phyloP scores from a whole-genome alignment of 495 filamentous ascomycete genomes.

The Amphirosellinia nigrospora region DNA sequence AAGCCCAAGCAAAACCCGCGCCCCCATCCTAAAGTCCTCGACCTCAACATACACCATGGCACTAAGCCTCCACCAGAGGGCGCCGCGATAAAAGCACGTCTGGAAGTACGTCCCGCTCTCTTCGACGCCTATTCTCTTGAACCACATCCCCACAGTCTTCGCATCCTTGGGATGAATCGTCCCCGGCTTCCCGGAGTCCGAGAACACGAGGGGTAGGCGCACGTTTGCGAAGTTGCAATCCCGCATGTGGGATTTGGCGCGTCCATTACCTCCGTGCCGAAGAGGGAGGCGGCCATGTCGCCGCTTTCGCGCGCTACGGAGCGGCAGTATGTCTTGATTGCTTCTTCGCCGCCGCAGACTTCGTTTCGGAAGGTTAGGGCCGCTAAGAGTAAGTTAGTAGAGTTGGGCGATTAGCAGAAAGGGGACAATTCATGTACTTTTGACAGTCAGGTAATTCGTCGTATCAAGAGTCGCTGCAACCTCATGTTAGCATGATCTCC shows the following conservation, averaged over 20 bases:
- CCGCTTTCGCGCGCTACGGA: conserved; percentile 63
- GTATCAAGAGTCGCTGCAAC: conserved; percentile 14
- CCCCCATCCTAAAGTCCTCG: conserved; percentile 70
- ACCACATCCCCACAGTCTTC: conserved; percentile 26
- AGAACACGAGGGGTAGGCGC: conserved; percentile 63
- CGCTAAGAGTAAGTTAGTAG: conserved; percentile 41
- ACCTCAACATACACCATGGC: conserved; percentile 74
- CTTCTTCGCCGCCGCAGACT: conserved; percentile 73
- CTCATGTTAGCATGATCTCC: neutral
- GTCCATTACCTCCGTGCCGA: conserved; percentile 74
- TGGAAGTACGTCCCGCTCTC: conserved; percentile 37
- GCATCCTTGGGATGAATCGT: conserved; percentile 28
- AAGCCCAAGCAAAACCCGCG: conserved; percentile 58
- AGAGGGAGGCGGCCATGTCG: conserved; percentile 55
- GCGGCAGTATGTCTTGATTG: conserved; percentile 64
- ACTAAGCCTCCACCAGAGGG: conserved; percentile 70
- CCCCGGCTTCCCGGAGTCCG: conserved; percentile 6
- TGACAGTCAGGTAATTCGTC: conserved; percentile 20
- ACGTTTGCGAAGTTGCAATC: conserved; percentile 67
- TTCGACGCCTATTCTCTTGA: conserved; percentile 26
- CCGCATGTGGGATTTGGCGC: conserved; percentile 46
- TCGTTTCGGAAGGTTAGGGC: conserved; percentile 68
- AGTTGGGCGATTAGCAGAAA: too few relatives aligned
- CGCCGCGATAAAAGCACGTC: conserved; percentile 60
- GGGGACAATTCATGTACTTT: neutral